Evolutionary conservation across 2,329 filamentous ascomycete species (phyloP).

Genomic region (Ramularia collo-cygni): DNA sequence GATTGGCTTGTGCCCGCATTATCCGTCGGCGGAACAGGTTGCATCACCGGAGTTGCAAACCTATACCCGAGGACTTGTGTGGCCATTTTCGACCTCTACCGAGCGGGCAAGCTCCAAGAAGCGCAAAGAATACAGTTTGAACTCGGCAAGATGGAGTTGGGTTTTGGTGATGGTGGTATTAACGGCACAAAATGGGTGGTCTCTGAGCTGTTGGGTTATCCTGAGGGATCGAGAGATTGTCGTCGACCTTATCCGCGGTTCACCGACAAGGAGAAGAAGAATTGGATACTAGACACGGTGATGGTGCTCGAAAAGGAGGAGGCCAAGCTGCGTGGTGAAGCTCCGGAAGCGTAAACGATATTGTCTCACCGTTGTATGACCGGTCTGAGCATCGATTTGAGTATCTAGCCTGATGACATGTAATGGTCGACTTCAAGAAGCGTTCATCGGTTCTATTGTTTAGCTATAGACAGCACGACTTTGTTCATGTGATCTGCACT

Average conservation of each 20-base stretch:
- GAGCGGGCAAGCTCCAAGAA: constrained; percentile 35
- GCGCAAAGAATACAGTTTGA: constrained; percentile 46
- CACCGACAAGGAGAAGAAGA: constrained; percentile 39
- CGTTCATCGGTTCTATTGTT: too few relatives aligned
- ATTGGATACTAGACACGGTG: constrained; percentile 37
- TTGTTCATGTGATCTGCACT: too few relatives aligned
- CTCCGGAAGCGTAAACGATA: neutral
- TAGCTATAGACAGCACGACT: too few relatives aligned
- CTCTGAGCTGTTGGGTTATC: constrained; percentile 48
- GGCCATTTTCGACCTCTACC: constrained; percentile 12
- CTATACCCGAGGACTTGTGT: constrained; percentile 52
- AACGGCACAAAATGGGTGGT: constrained; percentile 57
- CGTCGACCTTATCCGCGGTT: constrained; percentile 50
- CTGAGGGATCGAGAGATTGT: constrained; percentile 45
- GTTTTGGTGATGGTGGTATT: constrained; percentile 52
- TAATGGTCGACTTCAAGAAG: too few relatives aligned
- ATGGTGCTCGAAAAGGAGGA: constrained; percentile 29
- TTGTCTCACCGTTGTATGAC: neutral
- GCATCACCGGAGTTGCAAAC: constrained; percentile 58
- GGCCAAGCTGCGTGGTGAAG: constrained; percentile 17
- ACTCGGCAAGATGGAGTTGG: constrained; percentile 49
- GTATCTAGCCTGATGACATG: too few relatives aligned
- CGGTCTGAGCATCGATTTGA: too few relatives aligned
- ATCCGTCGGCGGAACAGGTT: constrained; percentile 52
- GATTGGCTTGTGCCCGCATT: constrained; percentile 50